phyloP scores from a whole-genome alignment of 2,329 filamentous ascomycete species.

The Geosmithia putterillii region DNA sequence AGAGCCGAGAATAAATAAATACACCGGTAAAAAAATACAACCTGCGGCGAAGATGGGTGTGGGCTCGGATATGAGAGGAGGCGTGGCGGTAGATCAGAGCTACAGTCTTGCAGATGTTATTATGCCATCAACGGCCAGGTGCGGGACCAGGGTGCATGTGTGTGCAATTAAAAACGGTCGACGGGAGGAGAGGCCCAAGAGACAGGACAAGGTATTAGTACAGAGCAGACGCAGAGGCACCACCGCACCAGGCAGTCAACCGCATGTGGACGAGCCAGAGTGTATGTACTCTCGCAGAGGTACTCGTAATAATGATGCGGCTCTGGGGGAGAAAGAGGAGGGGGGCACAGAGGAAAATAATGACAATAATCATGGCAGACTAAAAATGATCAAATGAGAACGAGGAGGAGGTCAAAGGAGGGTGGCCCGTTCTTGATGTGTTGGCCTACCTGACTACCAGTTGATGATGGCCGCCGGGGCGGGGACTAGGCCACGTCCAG shows the following conservation, averaged over 20 bases:
- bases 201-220: not conserved
- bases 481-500: constrained; percentile 50
- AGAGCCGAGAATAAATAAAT: not conserved
- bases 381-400: not conserved
- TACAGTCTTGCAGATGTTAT: not conserved
- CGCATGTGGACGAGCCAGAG: too few relatives aligned
- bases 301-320: constrained; percentile 6
- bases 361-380: not conserved
- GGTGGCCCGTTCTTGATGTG: constrained; percentile 72
- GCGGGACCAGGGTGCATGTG: not conserved
- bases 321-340: not conserved
- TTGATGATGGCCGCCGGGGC: constrained; percentile 50
- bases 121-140: not conserved
- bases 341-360: not conserved
- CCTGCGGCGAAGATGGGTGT: constrained; percentile 2
- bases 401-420: constrained; percentile 33
- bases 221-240: not conserved
- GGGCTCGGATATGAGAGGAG: not conserved
- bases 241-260: too few relatives aligned
- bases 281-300: too few relatives aligned
- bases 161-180: not conserved
- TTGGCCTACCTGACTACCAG: constrained; percentile 79
- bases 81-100: not conserved
- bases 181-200: not conserved
- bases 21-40: constrained; percentile 5